Base-by-base conservation (phyloP, 1,284 basidiomycete genomes). In the Ceratobasidium theobromae region DNA sequence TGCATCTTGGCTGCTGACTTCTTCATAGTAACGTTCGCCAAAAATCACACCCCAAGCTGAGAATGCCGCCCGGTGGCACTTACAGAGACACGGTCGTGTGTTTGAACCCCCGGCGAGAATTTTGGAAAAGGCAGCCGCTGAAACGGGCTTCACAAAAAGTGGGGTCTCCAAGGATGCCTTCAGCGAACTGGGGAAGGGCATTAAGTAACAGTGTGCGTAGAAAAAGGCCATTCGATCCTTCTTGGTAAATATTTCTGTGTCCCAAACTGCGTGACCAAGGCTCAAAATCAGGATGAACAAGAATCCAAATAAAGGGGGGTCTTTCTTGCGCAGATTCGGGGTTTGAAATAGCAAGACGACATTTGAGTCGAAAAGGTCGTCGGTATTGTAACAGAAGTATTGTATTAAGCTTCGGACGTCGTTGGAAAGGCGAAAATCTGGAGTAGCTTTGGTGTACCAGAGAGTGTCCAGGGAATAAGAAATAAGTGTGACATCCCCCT, bases 151-250 rank as follows among this genome's bases (percentile, higher is more conserved):
- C 4, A 40, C 32, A 25, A 55, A 25, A 9, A 55, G 11, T 4
- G 53, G 53, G 3, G 40, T 5, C 4, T n/a, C n/a, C 9, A 55
- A 16, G 16, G 28, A 33, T 28, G 27, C 12, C 9, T 38, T 27
- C n/a, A 55, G 38, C 6, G 23, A 27, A 25, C 28, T 23, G 12
- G 38, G 53, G 5, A 55, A 14, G 12, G 53, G 53, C 5, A 40
- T 55, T 12, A 55, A 40, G 27, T 43, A 38, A 12, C 35, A 23
- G 21, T 55, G 35, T 23, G 53, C 53, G 4, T 21, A 55, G 21
- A 55, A 55, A 12, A 55, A 25, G n/a, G 53, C 53, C 11, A 55
- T 43, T 5, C 53, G 53, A 16, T 55, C 53, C 32, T 40, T 12
- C n/a, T 38, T 18, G 16, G 53, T 40, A 28, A 55, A 55, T 5